These are phyloP conservation scores for Trametes cinnabarina DNA, from an alignment of 768 basidiomycete species.

Conservation along the genomic window DNA sequence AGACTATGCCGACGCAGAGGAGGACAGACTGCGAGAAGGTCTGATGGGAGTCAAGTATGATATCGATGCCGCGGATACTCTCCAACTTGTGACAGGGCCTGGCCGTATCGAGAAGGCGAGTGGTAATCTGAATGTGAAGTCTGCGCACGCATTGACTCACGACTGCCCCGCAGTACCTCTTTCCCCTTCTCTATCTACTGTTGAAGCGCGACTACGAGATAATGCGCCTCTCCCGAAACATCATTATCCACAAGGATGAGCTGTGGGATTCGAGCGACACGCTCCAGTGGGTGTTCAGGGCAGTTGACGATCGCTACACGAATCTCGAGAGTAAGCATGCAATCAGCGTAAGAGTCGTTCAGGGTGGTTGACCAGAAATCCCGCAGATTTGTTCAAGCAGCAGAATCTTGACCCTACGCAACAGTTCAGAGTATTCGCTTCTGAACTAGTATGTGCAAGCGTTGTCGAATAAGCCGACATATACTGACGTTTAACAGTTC, in stretches of 20 bases:
- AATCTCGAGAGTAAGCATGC: constrained; percentile 25
- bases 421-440: constrained; percentile 29
- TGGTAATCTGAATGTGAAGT: neutral
- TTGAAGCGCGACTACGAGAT: constrained; percentile 36
- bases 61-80: constrained; percentile 32
- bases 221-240: constrained; percentile 28
- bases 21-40: constrained; percentile 26
- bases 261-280: constrained; percentile 27
- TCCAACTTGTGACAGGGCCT: constrained; percentile 31
- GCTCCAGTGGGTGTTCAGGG: constrained; percentile 19
- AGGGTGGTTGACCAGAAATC: neutral
- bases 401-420: constrained; percentile 26
- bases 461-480: too few species aligned
- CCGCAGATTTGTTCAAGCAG: constrained; percentile 29
- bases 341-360: too few species aligned
- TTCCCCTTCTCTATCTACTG: constrained; percentile 36
- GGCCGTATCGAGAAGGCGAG: constrained; percentile 37
- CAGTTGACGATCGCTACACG: constrained; percentile 25
- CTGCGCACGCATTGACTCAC: neutral
- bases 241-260: constrained; percentile 30
- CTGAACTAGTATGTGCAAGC: constrained; percentile 23
- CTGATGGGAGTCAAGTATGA: constrained; percentile 31
- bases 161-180: constrained; percentile 30
- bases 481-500: constrained; percentile 1
- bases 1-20: constrained; percentile 24